Percentiles rank a stretch among this genome's conserved stretches.
phyloP scores from a whole-genome alignment of 2,329 filamentous ascomycete species.

The Teratosphaeria destructans region DNA sequence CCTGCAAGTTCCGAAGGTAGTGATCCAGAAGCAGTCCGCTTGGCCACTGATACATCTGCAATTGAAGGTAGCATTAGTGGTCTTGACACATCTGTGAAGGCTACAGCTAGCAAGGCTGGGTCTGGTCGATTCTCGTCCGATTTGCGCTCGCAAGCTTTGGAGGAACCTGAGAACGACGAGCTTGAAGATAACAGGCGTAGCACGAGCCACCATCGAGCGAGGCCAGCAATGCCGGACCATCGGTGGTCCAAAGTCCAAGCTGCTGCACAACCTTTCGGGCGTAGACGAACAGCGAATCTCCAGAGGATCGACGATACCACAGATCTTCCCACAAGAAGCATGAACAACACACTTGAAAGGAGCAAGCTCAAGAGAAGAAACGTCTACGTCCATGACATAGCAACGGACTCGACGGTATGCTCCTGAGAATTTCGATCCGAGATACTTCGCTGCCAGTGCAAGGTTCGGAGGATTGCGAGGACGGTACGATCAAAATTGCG shows the following conservation, averaged over 20 bases:
- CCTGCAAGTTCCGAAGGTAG: neutral
- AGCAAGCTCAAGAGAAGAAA: neutral
- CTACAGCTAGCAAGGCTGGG: neutral
- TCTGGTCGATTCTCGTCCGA: neutral
- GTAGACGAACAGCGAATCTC: neutral
- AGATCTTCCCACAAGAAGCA: neutral
- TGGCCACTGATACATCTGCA: neutral
- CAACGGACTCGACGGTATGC: neutral
- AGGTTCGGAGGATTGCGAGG: neutral
- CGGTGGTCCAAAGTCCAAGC: neutral
- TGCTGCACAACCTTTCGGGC: neutral
- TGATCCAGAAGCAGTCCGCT: neutral
- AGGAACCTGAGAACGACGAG: neutral
- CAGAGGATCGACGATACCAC: neutral
- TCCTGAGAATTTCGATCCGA: neutral
- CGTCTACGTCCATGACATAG: neutral
- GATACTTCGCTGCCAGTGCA: neutral
- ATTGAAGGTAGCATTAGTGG: constrained; percentile 1
- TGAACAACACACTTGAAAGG: neutral
- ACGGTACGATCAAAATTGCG: neutral
- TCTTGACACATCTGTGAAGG: constrained; percentile 7
- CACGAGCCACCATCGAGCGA: neutral
- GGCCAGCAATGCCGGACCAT: neutral
- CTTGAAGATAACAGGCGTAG: neutral
- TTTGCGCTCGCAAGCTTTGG: neutral